phyloP scores from a whole-genome alignment of 805 yeast species.

The Metschnikowia bowlesiae region DNA sequence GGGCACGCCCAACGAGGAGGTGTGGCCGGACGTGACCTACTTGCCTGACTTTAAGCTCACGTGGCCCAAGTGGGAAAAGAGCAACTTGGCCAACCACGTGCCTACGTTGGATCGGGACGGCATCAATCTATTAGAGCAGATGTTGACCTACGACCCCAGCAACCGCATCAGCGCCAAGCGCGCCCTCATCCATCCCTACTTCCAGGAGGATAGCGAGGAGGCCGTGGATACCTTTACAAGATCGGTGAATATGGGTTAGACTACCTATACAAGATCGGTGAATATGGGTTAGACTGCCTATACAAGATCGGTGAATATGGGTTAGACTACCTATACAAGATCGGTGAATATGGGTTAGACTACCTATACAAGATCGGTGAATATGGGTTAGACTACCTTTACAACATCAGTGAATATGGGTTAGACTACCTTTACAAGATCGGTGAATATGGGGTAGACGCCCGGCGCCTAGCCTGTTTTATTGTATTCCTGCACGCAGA shows the following conservation, averaged over 20 bases:
- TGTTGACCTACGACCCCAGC: constrained; percentile 90
- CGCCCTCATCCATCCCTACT: constrained; percentile 86
- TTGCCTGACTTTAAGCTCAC: constrained; percentile 92
- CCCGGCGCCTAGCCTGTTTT: not conserved
- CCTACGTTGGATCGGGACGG: constrained; percentile 83
- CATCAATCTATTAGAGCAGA: constrained; percentile 69
- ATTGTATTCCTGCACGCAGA: not conserved
- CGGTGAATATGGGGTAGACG: constrained; percentile 33
- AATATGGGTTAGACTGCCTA: constrained; percentile 37
- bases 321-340: constrained; percentile 28
- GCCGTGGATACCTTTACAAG: constrained; percentile 29
- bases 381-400: too few relatives aligned
- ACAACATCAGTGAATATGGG: constrained; percentile 37
- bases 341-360: constrained; percentile 33
- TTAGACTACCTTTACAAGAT: constrained; percentile 27
- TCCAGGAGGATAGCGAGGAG: constrained; percentile 48
- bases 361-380: constrained; percentile 29
- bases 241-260: constrained; percentile 34
- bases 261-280: constrained; percentile 27
- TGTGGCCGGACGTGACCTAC: constrained; percentile 91
- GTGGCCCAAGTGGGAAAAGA: constrained; percentile 85
- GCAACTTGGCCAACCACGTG: constrained; percentile 63
- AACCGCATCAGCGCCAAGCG: constrained; percentile 90
- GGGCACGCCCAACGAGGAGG: constrained; percentile 91
- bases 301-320: too few relatives aligned